Percentiles rank a stretch among this genome's conserved stretches.
Evolutionary conservation across 768 basidiomycete genomes (phyloP).

Genomic region (Cyathus striatus): DNA sequence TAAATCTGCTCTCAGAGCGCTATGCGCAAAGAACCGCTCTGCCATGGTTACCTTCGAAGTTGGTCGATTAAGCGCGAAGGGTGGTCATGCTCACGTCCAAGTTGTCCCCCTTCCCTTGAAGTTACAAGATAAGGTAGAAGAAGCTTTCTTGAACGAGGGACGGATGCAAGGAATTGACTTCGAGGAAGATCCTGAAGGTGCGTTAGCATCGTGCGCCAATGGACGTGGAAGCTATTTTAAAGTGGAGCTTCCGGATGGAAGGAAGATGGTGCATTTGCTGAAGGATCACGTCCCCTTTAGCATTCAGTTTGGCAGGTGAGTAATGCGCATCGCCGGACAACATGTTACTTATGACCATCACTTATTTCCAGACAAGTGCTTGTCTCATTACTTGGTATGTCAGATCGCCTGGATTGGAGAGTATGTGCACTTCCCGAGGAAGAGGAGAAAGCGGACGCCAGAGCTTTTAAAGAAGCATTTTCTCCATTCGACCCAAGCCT

Average conservation of each 20-base stretch:
- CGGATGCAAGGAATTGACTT: slow-evolving; percentile 64
- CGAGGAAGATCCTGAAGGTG: slow-evolving; percentile 63
- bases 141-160: slow-evolving; percentile 71
- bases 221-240: slow-evolving; percentile 79
- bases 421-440: slow-evolving; percentile 76
- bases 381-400: slow-evolving; percentile 67
- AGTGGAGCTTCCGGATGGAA: slow-evolving; percentile 85
- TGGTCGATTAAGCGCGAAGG: slow-evolving; percentile 74
- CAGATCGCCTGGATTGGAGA: slow-evolving; percentile 90
- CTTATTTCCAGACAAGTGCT: slow-evolving; percentile 63
- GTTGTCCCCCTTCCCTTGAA: slow-evolving; percentile 71
- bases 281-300: slow-evolving; percentile 75
- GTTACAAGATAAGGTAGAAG: slow-evolving; percentile 59
- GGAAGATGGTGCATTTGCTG: slow-evolving; percentile 81
- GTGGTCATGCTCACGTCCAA: slow-evolving; percentile 94
- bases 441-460: slow-evolving; percentile 80
- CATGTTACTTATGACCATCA: not conserved
- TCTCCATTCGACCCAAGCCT: slow-evolving; percentile 56
- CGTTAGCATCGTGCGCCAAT: slow-evolving; percentile 46
- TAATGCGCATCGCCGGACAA: not conserved
- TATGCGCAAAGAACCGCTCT: slow-evolving; percentile 68
- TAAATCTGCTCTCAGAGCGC: slow-evolving; percentile 66
- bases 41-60: slow-evolving; percentile 85
- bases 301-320: slow-evolving; percentile 91
- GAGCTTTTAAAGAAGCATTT: slow-evolving; percentile 83